These are phyloP conservation scores for Haematococcus sp. DNA, from an alignment of 139 green algal species.

Conservation along the genomic window DNA sequence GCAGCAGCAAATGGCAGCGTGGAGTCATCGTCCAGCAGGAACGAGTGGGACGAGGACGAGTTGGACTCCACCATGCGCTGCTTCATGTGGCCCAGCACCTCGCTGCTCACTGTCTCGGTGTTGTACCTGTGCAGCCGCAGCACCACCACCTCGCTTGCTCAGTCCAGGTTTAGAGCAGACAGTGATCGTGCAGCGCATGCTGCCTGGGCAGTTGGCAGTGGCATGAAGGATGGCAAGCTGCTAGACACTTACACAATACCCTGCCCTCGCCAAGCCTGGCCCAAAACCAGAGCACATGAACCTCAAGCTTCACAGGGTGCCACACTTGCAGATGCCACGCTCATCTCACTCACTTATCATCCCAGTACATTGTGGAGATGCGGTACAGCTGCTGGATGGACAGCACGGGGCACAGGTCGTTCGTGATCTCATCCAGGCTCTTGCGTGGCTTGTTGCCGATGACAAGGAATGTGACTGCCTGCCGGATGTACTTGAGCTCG, in stretches of 20 bases:
- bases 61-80: conserved; percentile 85
- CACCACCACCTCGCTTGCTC: too few relatives aligned
- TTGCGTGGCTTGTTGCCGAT: conserved; percentile 98
- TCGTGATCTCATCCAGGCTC: conserved; percentile 92
- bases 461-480: conserved; percentile 94
- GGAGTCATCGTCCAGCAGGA: conserved; percentile 97
- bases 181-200: too few relatives aligned
- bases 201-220: too few relatives aligned
- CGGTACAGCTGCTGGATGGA: conserved; percentile 98
- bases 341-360: conserved; percentile 61
- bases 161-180: too few relatives aligned
- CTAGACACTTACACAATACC: too few relatives aligned
- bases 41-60: conserved; percentile 75
- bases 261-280: too few relatives aligned
- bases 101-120: conserved; percentile 89
- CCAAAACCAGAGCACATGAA: too few relatives aligned
- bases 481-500: conserved; percentile 62
- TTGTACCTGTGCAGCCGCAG: conserved; percentile 76
- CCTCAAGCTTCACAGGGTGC: too few relatives aligned
- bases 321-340: too few relatives aligned
- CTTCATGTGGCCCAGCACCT: conserved; percentile 88
- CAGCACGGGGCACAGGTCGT: conserved; percentile 93
- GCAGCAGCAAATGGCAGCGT: conserved; percentile 76
- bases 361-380: conserved; percentile 99
- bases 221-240: too few relatives aligned